Percentiles rank a stretch among this genome's conserved stretches.
Conservation (phyloP, 495 filamentous ascomycete genomes). For the Pseudevernia furfuracea region DNA sequence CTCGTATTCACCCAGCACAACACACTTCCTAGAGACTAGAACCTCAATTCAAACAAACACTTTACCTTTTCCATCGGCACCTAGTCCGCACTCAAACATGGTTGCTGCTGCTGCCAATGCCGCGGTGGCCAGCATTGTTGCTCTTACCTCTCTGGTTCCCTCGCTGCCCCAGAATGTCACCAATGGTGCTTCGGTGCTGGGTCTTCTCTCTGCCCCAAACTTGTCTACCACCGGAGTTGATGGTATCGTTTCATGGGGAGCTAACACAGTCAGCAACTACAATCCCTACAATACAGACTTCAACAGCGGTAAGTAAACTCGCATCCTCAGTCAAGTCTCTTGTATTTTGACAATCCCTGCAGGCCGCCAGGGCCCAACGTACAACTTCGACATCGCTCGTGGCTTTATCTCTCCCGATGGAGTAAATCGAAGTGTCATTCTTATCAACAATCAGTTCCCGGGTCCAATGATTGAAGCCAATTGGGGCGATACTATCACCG, state of each 20-base stretch:
- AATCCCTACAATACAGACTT: constrained; percentile 42
- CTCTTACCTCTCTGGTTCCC: constrained; percentile 14
- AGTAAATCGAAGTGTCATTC: constrained; percentile 39
- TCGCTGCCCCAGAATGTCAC: constrained; percentile 36
- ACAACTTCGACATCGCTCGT: constrained; percentile 48
- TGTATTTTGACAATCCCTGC: not conserved
- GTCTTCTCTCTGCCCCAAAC: constrained; percentile 38
- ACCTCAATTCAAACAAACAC: not conserved
- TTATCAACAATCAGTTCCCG: constrained; percentile 34
- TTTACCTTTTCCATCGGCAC: not conserved
- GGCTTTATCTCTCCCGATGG: constrained; percentile 39
- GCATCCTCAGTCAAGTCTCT: not conserved
- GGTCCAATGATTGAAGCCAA: constrained; percentile 52
- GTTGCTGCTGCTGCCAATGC: constrained; percentile 7
- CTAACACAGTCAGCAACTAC: constrained; percentile 32
- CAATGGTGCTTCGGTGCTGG: constrained; percentile 41
- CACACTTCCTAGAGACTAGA: not conserved
- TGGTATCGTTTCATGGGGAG: constrained; percentile 44
- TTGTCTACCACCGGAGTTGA: constrained; percentile 36
- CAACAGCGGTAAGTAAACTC: constrained; percentile 27
- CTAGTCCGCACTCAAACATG: not conserved
- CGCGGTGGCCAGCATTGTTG: constrained; percentile 3
- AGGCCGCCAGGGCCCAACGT: constrained; percentile 37
- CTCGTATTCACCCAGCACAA: not conserved
- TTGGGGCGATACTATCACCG: constrained; percentile 49